Evolutionary conservation across 1,139 yeast species (phyloP), one percentile per base, ranked within the genome.

Genomic region (Kodamaea arcana): DNA sequence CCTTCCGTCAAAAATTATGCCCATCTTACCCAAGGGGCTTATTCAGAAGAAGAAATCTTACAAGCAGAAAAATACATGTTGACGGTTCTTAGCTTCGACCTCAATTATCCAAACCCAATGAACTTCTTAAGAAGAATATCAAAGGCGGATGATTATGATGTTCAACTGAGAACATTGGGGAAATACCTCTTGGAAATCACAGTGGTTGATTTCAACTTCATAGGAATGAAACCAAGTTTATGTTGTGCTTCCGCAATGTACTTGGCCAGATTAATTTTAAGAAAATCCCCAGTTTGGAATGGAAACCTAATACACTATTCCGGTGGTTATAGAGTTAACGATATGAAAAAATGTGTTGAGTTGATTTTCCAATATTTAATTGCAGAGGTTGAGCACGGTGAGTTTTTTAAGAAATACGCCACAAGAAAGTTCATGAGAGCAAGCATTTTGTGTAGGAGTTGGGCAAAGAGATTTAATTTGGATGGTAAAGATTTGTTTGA

Each of bases 191-290:
- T 90, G 42, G 97, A 90, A 57, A 80, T 88, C 31, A 75, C 92
- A 12, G 69, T 83, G 18, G 79, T 88, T 38, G 96, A 88, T 57
- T 83, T 84, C 56, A 76, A 80, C 49, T 83, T 90, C 54, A 75
- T 88, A 51, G 87, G 87, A 14, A 75, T 74, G 50, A 69, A 78
- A 43, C 97, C 97, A 10, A 83, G 95, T 10, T 70, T 83, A 45
- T 80, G 94, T 52, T 81, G 95, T 9, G 97, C 97, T 3, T 83
- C 94, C 24, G 85, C 97, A 27, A 90, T 90, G 95, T 86, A 80
- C 56, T 69, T 90, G 37, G 81, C 96, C 12, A 74, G 97, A 48
- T 72, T 77, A 49, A 86, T 88, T 65, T 68, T 88, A 47, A 81
- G 80, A 25, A 78, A 83, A 50, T 67, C 70, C 20, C 83, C 85